Conservation (phyloP, 148 eudicot genomes). For the Nyssa sinensis region DNA sequence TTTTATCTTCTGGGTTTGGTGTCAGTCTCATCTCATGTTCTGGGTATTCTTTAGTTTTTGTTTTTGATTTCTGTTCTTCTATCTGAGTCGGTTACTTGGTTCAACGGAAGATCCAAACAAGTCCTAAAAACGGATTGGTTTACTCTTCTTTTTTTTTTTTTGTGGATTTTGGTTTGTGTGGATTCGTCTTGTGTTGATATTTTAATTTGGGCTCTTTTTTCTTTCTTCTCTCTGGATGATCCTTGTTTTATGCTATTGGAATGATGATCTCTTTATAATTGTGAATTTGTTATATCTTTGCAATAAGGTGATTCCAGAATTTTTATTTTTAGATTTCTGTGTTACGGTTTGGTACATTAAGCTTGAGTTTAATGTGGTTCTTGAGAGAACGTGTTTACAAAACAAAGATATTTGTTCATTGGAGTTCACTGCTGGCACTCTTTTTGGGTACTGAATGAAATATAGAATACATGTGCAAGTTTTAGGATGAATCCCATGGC, state of each 20-base stretch:
- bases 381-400: not conserved
- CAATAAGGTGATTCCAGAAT: not conserved
- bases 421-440: not conserved
- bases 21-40: constrained; percentile 11
- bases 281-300: not conserved
- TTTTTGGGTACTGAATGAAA: not conserved
- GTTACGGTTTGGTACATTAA: not conserved
- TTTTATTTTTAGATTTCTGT: too few relatives aligned
- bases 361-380: not conserved
- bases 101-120: constrained; percentile 17
- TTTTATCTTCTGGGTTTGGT: constrained; percentile 27
- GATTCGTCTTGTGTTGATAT: constrained; percentile 8
- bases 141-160: too few relatives aligned
- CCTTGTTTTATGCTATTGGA: constrained; percentile 3
- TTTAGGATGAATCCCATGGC: not conserved
- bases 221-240: constrained; percentile 9
- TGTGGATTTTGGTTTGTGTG: not conserved
- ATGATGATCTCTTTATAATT: not conserved
- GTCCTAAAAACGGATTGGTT: not conserved
- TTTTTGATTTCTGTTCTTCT: not conserved
- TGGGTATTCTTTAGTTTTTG: constrained; percentile 21
- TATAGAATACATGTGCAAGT: not conserved
- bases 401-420: not conserved
- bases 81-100: not conserved
- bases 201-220: constrained; percentile 14